Percentiles rank a stretch among this genome's conserved stretches.
Evolutionary conservation across 495 filamentous ascomycete genomes (phyloP).

Genomic region (Podospora conica): DNA sequence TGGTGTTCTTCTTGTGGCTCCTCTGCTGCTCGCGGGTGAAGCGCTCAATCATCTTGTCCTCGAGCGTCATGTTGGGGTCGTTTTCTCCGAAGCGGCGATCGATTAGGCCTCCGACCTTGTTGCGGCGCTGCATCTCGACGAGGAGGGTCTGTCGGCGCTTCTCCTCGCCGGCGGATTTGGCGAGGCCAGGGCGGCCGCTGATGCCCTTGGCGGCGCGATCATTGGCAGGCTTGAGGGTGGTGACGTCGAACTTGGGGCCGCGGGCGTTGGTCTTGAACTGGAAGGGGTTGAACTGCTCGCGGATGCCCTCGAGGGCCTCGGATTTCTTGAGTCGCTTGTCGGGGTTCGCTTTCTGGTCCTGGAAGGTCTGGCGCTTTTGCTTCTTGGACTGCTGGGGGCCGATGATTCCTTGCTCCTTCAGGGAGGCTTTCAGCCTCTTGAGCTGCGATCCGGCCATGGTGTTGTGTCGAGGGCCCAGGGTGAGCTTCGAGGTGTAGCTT

Average conservation of each 20-base stretch:
- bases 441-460: slow-evolving; percentile 91
- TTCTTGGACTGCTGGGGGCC: slow-evolving; percentile 90
- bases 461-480: not conserved
- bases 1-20: slow-evolving; percentile 59
- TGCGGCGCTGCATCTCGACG: slow-evolving; percentile 74
- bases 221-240: slow-evolving; percentile 51
- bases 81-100: slow-evolving; percentile 96
- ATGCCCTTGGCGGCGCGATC: slow-evolving; percentile 48
- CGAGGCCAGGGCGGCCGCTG: slow-evolving; percentile 66
- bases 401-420: slow-evolving; percentile 79
- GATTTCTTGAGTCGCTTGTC: slow-evolving; percentile 67
- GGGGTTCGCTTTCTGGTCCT: slow-evolving; percentile 52
- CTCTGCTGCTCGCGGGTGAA: slow-evolving; percentile 79
- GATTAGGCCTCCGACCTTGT: slow-evolving; percentile 86
- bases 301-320: slow-evolving; percentile 71
- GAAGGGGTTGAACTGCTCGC: slow-evolving; percentile 95
- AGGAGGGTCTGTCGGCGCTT: slow-evolving; percentile 72
- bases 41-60: slow-evolving; percentile 87
- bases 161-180: slow-evolving; percentile 83
- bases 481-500: not conserved
- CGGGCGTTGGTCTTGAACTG: slow-evolving; percentile 70
- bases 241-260: slow-evolving; percentile 69
- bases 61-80: slow-evolving; percentile 85
- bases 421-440: slow-evolving; percentile 86
- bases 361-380: slow-evolving; percentile 67